Base-by-base conservation (phyloP, 148 eudicot genomes). In the Vaccinium macrocarpon region DNA sequence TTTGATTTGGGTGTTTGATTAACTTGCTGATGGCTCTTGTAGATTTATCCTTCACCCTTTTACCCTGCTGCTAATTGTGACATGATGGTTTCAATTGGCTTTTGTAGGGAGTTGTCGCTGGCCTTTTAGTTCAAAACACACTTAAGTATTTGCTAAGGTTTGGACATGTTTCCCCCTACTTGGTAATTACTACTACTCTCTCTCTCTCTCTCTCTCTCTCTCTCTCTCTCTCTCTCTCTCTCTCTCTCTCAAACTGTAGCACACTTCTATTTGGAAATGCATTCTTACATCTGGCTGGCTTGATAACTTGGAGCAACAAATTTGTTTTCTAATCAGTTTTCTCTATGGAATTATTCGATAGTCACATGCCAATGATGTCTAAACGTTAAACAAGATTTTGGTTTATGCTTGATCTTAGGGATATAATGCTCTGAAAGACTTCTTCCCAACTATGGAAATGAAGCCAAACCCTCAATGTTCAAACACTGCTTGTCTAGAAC, bases 371-470 rank as follows among this genome's bases (percentile, higher is more conserved):
- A 46, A 49, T 49, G 13, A 73, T 12, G 75, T 27, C 16, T 72
- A 55, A 11, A 42, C 13, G 21, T 55, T 53, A 10, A 2, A 59
- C 16, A 52, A 56, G 53, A 72, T 87, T 61, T 79, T 57, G 75
- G 19, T 84, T 78, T 38, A 27, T 88, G 81, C 72, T 86, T 82
- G 68, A 46, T 52, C 49, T 27, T 81, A 96, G 99, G 99, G 99
- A 70, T 96, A 96, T 83, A 96, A 93, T 88, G 95, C 99, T 73
- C 92, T 96, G 50, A 96, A 94, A 78, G 99, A 96, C 88, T 96
- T 21, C 83, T 96, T 96, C 76, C 99, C 99, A 59, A 96, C 99
- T 12, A 96, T 96, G 99, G 93, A 91, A 88, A 96, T 96, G 98
- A 96, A 93, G 91, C 99, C 99, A 86, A 96, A 96, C 87, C 86